Base-by-base conservation (phyloP, 2,329 filamentous ascomycete species). In the Ophiostoma montium region DNA sequence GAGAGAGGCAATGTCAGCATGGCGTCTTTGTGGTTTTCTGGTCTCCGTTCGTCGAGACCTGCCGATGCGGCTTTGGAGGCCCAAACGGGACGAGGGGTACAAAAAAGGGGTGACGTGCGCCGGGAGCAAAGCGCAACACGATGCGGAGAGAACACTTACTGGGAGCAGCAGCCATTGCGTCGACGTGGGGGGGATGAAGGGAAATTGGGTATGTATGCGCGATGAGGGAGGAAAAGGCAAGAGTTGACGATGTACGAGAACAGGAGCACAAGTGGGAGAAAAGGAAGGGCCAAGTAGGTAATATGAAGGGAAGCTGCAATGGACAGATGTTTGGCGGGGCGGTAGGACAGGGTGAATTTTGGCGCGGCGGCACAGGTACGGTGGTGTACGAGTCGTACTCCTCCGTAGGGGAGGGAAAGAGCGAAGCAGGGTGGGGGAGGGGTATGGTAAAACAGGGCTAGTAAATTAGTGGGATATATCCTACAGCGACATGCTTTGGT, bases 281-380 rank as follows among this genome's bases (percentile, higher is more conserved):
- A 33, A 33, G 41, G 42, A 44, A 18, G 21, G 30, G 42, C 16
- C 42, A 33, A 27, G 42, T 21, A 44, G 23, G 39, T 43, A 27
- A 3, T 30, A 44, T 31, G 19, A 30, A 43, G 27, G 27, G 42
- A 44, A 44, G 42, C 42, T 44, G 30, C 30, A n/a, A 44, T 44
- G 42, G 42, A 44, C 42, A 44, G 23, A 21, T 32, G 11, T 31
- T 18, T 43, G 41, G 41, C 41, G 41, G 42, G 42, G 42, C 42
- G 39, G 30, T 15, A 23, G 39, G 21, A 23, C 36, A 19, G 19
- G 39, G 42, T 19, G 42, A 44, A 44, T 32, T 44, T 44, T n/a
- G n/a, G 38, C 10, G 35, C 35, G 8, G 16, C 11, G 12, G 35
- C 15, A 41, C 13, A n/a, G 5, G 38, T 41, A 41, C 21, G 38